Evolutionary conservation across 108 stramenopile genomes (phyloP), one percentile per base, ranked within the genome.

Genomic region (Skeletonema costatum): DNA sequence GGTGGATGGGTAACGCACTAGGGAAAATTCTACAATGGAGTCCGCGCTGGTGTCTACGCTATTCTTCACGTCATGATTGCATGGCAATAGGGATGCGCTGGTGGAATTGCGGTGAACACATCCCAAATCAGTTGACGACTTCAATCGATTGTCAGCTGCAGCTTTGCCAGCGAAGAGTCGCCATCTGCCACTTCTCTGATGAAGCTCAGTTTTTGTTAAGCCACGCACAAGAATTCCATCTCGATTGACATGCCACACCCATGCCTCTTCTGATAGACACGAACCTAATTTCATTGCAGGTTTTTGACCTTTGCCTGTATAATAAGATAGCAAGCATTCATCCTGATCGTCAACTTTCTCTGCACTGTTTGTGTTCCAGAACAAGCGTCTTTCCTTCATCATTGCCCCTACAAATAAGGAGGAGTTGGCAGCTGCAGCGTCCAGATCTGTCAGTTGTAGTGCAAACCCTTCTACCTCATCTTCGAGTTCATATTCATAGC

Each of bases 241-340:
- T 46, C 68, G 80, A 64, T 86, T 86, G 62, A 91, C 75, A 64
- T 80, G 83, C 90, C 90, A 91, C 38, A 78, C 64, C 88, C 88
- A 91, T 63, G 90, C 87, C 44, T 85, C 81, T 46, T 89, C 83
- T 39, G 86, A 68, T 14, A 73, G 75, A 66, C 89, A 90, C 7
- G 89, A 59, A 32, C 84, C 89, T 25, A 87, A 73, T 70, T 41
- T 74, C 64, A 77, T 76, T 46, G 69, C 60, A 58, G 67, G 21
- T 32, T 74, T 17, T 64, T 44, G 33, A 53, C 25, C 9, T 25
- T 2, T 56, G 21, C 8, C 25, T 56, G 53, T 1, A 56, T 21
- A 9, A 25, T 56, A 74, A 36, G 79, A 80, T 32, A 80, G 32
- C 59, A 80, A 59, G 58, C 79, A 80, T 38, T 80, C 73, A 41